Evolutionary conservation across 2,329 filamentous ascomycete species (phyloP).

Genomic region (Colletotrichum lini): DNA sequence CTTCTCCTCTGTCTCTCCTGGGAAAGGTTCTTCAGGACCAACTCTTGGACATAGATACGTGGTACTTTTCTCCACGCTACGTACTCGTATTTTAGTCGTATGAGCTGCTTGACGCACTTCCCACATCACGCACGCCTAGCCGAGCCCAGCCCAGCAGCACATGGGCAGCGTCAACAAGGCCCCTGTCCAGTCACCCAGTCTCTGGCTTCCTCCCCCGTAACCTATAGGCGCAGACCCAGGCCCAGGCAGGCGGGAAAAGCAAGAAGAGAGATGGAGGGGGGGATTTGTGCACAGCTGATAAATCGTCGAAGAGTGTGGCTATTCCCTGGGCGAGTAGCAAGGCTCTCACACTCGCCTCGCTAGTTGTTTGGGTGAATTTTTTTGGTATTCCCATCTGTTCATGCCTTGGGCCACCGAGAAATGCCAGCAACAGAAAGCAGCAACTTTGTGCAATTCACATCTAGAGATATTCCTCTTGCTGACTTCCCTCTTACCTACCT

Average conservation of each 20-base stretch:
- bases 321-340: slow-evolving; percentile 24
- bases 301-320: slow-evolving; percentile 29
- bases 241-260: slow-evolving; percentile 16
- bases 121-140: slow-evolving; percentile 34
- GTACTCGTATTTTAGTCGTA: not conserved
- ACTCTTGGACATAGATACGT: not conserved
- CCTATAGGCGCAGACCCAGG: slow-evolving; percentile 14
- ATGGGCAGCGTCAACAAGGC: slow-evolving; percentile 22
- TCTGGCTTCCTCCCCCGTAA: slow-evolving; percentile 30
- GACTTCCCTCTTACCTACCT: not conserved
- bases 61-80: slow-evolving; percentile 3
- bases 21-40: not conserved
- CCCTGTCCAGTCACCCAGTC: slow-evolving; percentile 27
- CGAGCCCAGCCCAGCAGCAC: slow-evolving; percentile 18
- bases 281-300: slow-evolving; percentile 41
- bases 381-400: slow-evolving; percentile 25
- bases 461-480: slow-evolving; percentile 13
- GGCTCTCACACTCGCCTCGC: slow-evolving; percentile 26
- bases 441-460: slow-evolving; percentile 32
- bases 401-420: slow-evolving; percentile 26
- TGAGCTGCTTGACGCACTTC: slow-evolving; percentile 13
- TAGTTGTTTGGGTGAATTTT: slow-evolving; percentile 29
- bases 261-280: slow-evolving; percentile 8
- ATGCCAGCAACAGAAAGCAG: slow-evolving; percentile 27
- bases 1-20: not conserved